Percentiles rank a stretch among this genome's conserved stretches.
Evolutionary conservation across 495 filamentous ascomycete species (phyloP).

Genomic region (Copromyces sp.): DNA sequence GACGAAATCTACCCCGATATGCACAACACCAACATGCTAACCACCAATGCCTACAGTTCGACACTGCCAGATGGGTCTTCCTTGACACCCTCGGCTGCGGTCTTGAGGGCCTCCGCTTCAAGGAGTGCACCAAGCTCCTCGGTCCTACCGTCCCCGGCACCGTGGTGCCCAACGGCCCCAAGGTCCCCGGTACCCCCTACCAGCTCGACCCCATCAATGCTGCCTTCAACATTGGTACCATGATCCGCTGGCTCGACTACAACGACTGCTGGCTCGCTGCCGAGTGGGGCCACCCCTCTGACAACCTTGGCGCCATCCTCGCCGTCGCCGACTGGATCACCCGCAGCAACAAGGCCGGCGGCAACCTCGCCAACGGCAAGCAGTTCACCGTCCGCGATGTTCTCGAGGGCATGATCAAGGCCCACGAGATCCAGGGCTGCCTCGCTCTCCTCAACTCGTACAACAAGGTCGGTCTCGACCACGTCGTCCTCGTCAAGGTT

Average conservation of each 20-base stretch:
- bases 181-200: conserved; percentile 85
- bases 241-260: conserved; percentile 98
- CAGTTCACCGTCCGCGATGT: conserved; percentile 80
- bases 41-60: conserved; percentile 51
- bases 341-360: conserved; percentile 86
- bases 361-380: conserved; percentile 77
- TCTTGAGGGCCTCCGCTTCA: conserved; percentile 88
- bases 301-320: conserved; percentile 93
- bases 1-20: neutral
- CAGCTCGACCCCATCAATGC: conserved; percentile 90
- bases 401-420: conserved; percentile 98
- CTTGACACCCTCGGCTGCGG: conserved; percentile 96
- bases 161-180: conserved; percentile 83
- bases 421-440: conserved; percentile 97
- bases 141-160: conserved; percentile 91
- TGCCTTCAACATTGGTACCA: conserved; percentile 97
- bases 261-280: conserved; percentile 99
- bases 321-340: conserved; percentile 96
- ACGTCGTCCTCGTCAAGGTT: conserved; percentile 96
- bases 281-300: conserved; percentile 96
- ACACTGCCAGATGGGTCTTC: conserved; percentile 82
- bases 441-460: conserved; percentile 93
- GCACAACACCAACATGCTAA: conserved; percentile 12
- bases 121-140: conserved; percentile 88
- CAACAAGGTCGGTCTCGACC: conserved; percentile 96